Percentiles rank a stretch among this genome's conserved stretches.
phyloP scores from a whole-genome alignment of 2,329 filamentous ascomycete genomes.

The Hortaea werneckii region DNA sequence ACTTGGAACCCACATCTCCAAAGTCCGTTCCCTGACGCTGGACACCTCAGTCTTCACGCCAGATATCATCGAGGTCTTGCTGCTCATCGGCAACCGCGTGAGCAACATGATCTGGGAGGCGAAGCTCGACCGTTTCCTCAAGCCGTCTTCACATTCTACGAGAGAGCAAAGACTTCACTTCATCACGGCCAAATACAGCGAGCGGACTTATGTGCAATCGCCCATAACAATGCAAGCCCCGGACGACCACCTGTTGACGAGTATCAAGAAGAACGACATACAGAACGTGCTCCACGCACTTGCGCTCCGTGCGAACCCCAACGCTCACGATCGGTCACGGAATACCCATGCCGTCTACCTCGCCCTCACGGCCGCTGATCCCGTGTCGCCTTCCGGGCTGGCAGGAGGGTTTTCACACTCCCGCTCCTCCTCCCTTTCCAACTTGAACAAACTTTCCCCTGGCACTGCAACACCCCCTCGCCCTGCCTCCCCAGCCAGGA shows the following conservation, averaged over 20 bases:
- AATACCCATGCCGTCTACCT: constrained; percentile 84
- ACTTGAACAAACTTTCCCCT: constrained; percentile 9
- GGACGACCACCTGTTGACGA: constrained; percentile 81
- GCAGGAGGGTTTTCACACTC: constrained; percentile 42
- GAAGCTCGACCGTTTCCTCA: constrained; percentile 60
- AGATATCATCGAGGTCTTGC: constrained; percentile 88
- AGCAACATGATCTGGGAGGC: constrained; percentile 98
- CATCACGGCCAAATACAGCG: constrained; percentile 90
- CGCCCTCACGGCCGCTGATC: constrained; percentile 84
- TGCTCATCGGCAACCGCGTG: constrained; percentile 84
- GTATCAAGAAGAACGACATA: constrained; percentile 93
- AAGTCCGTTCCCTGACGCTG: constrained; percentile 86
- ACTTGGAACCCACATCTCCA: constrained; percentile 93
- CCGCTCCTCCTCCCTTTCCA: constrained; percentile 30
- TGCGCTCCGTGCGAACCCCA: constrained; percentile 77
- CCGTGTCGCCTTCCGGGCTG: constrained; percentile 54
- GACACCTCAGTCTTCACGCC: constrained; percentile 94
- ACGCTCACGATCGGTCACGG: constrained; percentile 73
- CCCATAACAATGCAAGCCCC: constrained; percentile 56
- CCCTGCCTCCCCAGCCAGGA: constrained; percentile 33
- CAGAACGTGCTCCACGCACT: constrained; percentile 86
- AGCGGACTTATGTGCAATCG: constrained; percentile 69
- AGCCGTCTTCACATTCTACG: constrained; percentile 66
- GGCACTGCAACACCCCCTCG: constrained; percentile 21
- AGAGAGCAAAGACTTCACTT: constrained; percentile 88